A percentile compares a stretch with the other conserved stretches of the same genome.
Conservation (phyloP, 306 rosid genomes). For the Quillaja saponaria region DNA sequence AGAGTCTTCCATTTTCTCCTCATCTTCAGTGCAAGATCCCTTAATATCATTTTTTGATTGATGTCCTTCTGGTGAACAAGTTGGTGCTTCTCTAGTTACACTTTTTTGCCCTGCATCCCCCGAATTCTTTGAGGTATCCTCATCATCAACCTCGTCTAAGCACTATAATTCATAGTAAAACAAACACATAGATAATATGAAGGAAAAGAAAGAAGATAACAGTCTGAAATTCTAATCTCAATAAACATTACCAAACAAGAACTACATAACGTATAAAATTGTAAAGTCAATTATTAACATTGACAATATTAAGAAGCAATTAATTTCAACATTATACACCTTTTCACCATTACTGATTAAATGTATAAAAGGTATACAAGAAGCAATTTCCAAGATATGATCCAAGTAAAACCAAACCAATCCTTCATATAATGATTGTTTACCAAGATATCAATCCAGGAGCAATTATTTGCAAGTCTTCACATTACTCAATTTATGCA, state of each 20-base stretch:
- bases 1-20: constrained; percentile 71
- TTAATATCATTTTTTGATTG: constrained; percentile 47
- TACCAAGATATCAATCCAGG: neutral
- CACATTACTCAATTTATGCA: too few species aligned
- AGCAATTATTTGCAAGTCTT: neutral
- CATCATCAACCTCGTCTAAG: constrained; percentile 63
- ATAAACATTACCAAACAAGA: constrained; percentile 21
- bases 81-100: constrained; percentile 41
- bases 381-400: neutral
- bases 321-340: constrained; percentile 20
- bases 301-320: neutral
- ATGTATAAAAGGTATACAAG: constrained; percentile 5
- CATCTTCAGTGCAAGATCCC: constrained; percentile 51
- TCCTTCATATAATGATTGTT: neutral
- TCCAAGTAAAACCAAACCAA: constrained; percentile 1
- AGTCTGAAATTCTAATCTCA: constrained; percentile 11
- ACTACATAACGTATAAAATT: constrained; percentile 1
- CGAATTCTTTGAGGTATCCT: constrained; percentile 48
- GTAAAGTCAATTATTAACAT: constrained; percentile 12
- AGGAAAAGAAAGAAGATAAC: neutral
- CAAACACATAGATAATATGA: constrained; percentile 16
- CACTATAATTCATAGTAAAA: constrained; percentile 49
- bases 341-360: neutral
- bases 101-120: constrained; percentile 52
- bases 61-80: constrained; percentile 47